Evolutionary conservation across 1,284 basidiomycete species (phyloP).

Genomic region (Fistulinella staudtii): DNA sequence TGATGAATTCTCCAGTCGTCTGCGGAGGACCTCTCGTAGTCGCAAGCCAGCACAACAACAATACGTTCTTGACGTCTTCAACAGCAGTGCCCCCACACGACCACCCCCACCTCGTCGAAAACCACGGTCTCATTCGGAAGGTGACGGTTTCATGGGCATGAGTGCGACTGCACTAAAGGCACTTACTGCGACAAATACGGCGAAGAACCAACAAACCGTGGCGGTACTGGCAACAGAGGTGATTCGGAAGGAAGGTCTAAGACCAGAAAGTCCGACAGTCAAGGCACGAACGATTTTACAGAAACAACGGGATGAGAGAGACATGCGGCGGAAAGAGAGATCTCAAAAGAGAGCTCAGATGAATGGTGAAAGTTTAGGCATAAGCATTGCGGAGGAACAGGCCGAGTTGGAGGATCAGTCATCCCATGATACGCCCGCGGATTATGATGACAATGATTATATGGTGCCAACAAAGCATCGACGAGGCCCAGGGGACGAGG

Average conservation of each 20-base stretch:
- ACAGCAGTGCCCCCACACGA: conserved; percentile 30
- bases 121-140: conserved; percentile 36
- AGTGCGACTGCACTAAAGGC: conserved; percentile 61
- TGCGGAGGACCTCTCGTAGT: conserved; percentile 50
- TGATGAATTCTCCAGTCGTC: conserved; percentile 14
- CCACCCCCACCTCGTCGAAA: conserved; percentile 38
- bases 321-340: conserved; percentile 55
- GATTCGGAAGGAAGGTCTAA: conserved; percentile 61
- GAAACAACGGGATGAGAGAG: conserved; percentile 66
- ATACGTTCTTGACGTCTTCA: conserved; percentile 41
- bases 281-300: conserved; percentile 72
- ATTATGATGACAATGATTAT: conserved; percentile 33
- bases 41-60: conserved; percentile 41
- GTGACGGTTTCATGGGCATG: conserved; percentile 55
- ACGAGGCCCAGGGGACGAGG: conserved; percentile 75
- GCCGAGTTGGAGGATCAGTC: conserved; percentile 21
- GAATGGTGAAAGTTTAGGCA: conserved; percentile 36
- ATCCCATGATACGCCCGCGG: conserved; percentile 24
- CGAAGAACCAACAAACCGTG: conserved; percentile 62
- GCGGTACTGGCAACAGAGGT: conserved; percentile 51
- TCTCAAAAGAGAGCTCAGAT: conserved; percentile 59
- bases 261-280: conserved; percentile 76
- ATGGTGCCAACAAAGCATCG: conserved; percentile 42
- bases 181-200: conserved; percentile 67
- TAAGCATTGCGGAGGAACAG: conserved; percentile 28